These are phyloP conservation scores for Thelonectria blattea DNA, from an alignment of 2,329 filamentous ascomycete species.

Conservation along the genomic window DNA sequence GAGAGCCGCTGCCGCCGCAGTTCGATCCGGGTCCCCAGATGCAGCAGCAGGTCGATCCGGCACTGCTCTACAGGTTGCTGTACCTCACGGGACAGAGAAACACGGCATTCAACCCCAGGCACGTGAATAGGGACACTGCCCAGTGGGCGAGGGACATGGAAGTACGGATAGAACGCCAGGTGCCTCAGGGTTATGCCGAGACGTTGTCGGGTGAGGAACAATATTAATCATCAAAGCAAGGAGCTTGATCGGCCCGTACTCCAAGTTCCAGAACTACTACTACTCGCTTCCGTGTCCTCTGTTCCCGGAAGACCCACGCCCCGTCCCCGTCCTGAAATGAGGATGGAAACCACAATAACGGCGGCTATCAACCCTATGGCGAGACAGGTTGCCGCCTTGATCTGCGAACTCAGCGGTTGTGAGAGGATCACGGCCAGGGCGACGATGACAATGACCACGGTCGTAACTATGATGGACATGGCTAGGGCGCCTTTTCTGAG, in stretches of 20 bases:
- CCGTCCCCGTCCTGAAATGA: not conserved
- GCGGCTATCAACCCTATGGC: not conserved
- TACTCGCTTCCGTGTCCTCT: not conserved
- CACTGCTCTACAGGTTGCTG: not conserved
- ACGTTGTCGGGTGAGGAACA: not conserved
- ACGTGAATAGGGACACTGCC: not conserved
- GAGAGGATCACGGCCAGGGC: not conserved
- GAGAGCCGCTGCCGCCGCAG: not conserved
- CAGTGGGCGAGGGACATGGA: not conserved
- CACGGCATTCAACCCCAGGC: not conserved
- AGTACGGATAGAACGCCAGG: not conserved
- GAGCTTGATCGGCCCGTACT: not conserved
- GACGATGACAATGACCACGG: not conserved
- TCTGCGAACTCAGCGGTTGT: not conserved
- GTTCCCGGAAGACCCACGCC: not conserved
- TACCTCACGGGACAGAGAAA: not conserved
- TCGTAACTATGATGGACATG: not conserved
- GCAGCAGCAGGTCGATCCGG: not conserved
- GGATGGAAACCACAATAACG: not conserved
- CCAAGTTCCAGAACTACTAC: no score
- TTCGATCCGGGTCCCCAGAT: not conserved
- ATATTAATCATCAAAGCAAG: not conserved
- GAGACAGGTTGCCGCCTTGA: not conserved
- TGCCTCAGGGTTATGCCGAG: slow-evolving; percentile 5
- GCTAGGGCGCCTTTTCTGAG: not conserved